Percentiles rank a stretch among this genome's conserved stretches.
phyloP scores from a whole-genome alignment of 495 filamentous ascomycete genomes.

The Sphaerosporella brunnea region DNA sequence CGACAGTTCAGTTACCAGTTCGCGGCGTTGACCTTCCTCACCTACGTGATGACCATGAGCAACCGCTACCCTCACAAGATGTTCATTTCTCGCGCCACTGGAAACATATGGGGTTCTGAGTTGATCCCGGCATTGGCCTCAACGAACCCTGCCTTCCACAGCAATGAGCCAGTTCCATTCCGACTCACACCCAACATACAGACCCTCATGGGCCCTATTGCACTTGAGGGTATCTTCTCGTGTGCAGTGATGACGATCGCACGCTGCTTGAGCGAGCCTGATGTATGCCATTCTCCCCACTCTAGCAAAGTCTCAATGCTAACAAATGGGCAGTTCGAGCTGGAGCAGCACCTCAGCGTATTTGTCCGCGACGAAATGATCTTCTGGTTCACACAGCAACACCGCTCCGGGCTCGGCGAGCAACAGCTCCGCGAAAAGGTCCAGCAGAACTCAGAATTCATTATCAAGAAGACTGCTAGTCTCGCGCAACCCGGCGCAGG shows the following conservation, averaged over 20 bases:
- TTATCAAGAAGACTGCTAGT: slow-evolving; percentile 73
- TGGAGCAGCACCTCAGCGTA: slow-evolving; percentile 80
- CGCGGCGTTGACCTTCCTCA: slow-evolving; percentile 95
- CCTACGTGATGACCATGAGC: slow-evolving; percentile 90
- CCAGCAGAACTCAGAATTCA: slow-evolving; percentile 68
- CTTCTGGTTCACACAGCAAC: slow-evolving; percentile 80
- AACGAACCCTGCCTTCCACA: slow-evolving; percentile 72
- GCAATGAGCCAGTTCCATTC: slow-evolving; percentile 88
- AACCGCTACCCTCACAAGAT: slow-evolving; percentile 89
- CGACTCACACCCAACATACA: slow-evolving; percentile 92
- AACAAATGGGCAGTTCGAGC: slow-evolving; percentile 36
- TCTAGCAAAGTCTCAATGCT: background rate
- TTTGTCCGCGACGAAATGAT: slow-evolving; percentile 97
- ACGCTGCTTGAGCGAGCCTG: slow-evolving; percentile 82
- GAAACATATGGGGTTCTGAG: slow-evolving; percentile 93
- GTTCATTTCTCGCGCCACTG: slow-evolving; percentile 69
- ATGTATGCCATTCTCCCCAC: slow-evolving; percentile 27
- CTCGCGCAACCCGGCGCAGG: slow-evolving; percentile 45
- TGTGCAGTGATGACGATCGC: slow-evolving; percentile 89
- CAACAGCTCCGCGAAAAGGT: slow-evolving; percentile 68
- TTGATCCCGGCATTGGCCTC: slow-evolving; percentile 69
- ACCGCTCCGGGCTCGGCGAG: slow-evolving; percentile 48
- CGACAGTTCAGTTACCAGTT: slow-evolving; percentile 91
- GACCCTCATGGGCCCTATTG: slow-evolving; percentile 83
- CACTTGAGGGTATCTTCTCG: slow-evolving; percentile 86